A percentile compares a stretch with the other conserved stretches of the same genome.
Conservation (phyloP, 192 early-diverging fungal species). For the Backusella parvicylindrica region DNA sequence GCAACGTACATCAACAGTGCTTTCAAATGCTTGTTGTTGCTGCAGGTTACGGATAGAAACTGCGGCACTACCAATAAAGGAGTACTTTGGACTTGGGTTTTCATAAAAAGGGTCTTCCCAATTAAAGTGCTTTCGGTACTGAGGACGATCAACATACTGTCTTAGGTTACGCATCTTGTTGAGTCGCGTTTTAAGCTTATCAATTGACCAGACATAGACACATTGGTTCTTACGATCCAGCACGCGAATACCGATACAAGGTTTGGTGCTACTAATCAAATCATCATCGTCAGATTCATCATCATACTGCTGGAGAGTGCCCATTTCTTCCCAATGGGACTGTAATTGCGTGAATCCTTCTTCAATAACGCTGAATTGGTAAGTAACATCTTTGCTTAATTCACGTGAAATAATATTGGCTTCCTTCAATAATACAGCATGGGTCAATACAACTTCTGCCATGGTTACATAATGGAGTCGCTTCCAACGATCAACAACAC, state of each 20-base stretch:
- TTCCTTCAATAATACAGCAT: constrained; percentile 76
- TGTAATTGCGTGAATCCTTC: constrained; percentile 45
- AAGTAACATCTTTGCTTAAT: constrained; percentile 71
- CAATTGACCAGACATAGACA: constrained; percentile 43
- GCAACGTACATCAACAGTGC: constrained; percentile 40
- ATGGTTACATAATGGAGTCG: constrained; percentile 53
- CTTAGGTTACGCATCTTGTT: constrained; percentile 45
- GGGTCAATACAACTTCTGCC: constrained; percentile 62
- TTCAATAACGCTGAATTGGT: constrained; percentile 78
- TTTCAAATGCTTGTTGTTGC: constrained; percentile 43
- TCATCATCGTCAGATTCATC: constrained; percentile 34
- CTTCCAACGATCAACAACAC: constrained; percentile 46
- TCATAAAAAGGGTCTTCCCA: constrained; percentile 62
- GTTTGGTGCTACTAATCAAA: constrained; percentile 34
- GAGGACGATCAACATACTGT: constrained; percentile 48
- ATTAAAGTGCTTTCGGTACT: constrained; percentile 53
- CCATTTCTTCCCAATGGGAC: constrained; percentile 47
- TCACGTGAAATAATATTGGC: constrained; percentile 88
- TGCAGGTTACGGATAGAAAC: constrained; percentile 40
- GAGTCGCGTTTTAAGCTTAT: constrained; percentile 26
- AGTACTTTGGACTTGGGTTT: constrained; percentile 46
- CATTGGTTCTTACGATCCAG: constrained; percentile 50
- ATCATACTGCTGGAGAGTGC: constrained; percentile 39
- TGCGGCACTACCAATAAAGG: constrained; percentile 50
- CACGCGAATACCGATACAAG: constrained; percentile 52